Base-by-base conservation (phyloP, 108 stramenopile genomes). In the Conticribra weissflogii region DNA sequence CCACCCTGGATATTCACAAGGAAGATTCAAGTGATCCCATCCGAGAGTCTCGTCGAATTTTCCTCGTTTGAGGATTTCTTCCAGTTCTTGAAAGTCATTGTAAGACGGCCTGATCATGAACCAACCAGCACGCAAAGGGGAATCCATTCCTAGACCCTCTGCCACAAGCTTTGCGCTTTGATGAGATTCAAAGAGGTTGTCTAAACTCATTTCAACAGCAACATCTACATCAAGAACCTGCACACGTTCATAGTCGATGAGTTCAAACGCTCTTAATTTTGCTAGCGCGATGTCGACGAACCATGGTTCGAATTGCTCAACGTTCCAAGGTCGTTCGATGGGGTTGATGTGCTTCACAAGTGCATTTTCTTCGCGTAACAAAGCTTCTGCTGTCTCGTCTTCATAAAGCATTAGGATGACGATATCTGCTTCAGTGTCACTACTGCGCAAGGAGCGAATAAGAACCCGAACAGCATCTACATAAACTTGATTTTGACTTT, bases 251-350 rank as follows among this genome's bases (percentile, higher is more conserved):
- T 63, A 63, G n/a, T 63, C 47, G 31, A 29, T 63, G 18, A 63
- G 31, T 29, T 63, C 61, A 63, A 63, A 63, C 15, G 61, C 61
- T 28, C 61, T 34, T 17, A 63, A 48, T 30, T 63, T 63, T 15
- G 61, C 12, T 7, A 49, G 50, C 19, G 61, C 61, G 18, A 63
- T 63, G 19, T 63, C 61, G 22, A 49, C 46, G 28, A 63, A 63
- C 61, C 61, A 63, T n/a, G 61, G 61, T 49, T 63, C 27, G 16
- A 63, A 63, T 27, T 63, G 29, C 0, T 16, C 17, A 30, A 48
- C 34, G 3, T 63, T 48, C 5, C 18, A 18, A 49, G 61, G 50
- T 31, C 34, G 61, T 9, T 49, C 18, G 27, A 63, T 47, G 17
- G 47, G 61, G 0, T 14, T 48, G 1, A 49, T 63, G 25, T 28